Evolutionary conservation across 2,329 filamentous ascomycete species (phyloP).

Genomic region (Colletotrichum simmondsii): DNA sequence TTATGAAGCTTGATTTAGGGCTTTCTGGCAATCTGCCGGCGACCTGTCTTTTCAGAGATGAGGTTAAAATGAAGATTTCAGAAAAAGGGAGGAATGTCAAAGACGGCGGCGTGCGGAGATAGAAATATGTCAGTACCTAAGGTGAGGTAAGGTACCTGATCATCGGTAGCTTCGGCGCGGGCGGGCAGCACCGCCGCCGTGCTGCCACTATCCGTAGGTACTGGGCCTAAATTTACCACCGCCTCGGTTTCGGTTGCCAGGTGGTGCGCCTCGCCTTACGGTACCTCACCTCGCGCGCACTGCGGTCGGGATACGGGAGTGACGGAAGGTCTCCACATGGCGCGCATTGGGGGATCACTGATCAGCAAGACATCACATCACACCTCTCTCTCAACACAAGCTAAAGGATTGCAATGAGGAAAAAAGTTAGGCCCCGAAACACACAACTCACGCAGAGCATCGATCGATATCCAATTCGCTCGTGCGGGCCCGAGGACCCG

Average conservation of each 20-base stretch:
- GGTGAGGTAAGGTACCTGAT: conserved; percentile 15
- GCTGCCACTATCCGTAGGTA: neutral
- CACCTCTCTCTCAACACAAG: neutral
- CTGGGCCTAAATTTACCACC: conserved; percentile 3
- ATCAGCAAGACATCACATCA: conserved; percentile 5
- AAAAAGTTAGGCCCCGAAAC: neutral
- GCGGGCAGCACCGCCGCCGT: neutral
- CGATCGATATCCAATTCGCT: neutral
- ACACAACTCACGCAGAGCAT: neutral
- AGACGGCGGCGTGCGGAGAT: conserved; percentile 13
- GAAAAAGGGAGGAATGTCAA: neutral
- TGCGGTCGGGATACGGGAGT: conserved; percentile 26
- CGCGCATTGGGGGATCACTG: conserved; percentile 13
- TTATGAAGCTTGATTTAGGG: neutral
- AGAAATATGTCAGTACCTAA: conserved; percentile 7
- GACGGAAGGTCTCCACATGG: conserved; percentile 30
- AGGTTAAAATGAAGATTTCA: neutral
- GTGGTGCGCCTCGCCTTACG: neutral
- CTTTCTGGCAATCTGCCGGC: neutral
- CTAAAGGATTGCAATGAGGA: neutral
- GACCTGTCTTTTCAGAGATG: neutral
- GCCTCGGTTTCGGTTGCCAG: neutral
- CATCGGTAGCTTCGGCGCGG: conserved; percentile 16
- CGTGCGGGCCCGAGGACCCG: neutral
- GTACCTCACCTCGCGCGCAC: conserved; percentile 11